Conservation (phyloP, 164 flowering plant genomes). For the Platanus orientalis region DNA sequence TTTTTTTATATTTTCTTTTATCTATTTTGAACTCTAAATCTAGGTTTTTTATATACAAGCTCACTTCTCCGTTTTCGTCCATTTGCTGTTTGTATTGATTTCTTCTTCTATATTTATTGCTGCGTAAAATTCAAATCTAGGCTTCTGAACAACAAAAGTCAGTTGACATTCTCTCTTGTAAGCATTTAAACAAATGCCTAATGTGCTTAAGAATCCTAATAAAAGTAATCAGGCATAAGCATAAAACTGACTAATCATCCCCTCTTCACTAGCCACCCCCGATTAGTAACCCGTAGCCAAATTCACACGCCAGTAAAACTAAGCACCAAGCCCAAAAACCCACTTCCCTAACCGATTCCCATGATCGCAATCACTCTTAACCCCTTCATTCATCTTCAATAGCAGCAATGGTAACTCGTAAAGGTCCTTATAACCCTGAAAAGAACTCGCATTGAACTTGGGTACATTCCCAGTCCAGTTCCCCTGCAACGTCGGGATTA, state of each 20-base stretch:
- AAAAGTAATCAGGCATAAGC: slow-evolving; percentile 97
- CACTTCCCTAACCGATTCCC: slow-evolving; percentile 92
- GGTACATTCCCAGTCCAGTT: slow-evolving; percentile 60
- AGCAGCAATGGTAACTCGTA: slow-evolving; percentile 80
- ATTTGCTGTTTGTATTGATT: too few species aligned
- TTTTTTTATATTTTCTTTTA: too few species aligned
- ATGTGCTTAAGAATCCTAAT: too few species aligned
- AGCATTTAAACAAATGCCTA: too few species aligned
- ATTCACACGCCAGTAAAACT: slow-evolving; percentile 89
- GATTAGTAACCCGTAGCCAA: slow-evolving; percentile 82
- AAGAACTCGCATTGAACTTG: slow-evolving; percentile 69
- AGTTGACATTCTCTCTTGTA: too few species aligned
- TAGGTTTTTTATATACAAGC: too few species aligned
- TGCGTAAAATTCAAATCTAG: too few species aligned
- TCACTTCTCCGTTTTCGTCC: too few species aligned
- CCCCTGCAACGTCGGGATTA: slow-evolving; percentile 54
- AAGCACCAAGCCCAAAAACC: slow-evolving; percentile 69
- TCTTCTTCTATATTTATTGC: too few species aligned
- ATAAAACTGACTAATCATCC: slow-evolving; percentile 63
- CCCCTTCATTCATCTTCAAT: slow-evolving; percentile 40
- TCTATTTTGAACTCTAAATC: too few species aligned
- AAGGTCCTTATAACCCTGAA: slow-evolving; percentile 69
- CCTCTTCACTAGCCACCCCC: slow-evolving; percentile 57
- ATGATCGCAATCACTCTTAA: slow-evolving; percentile 74
- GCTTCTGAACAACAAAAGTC: too few species aligned